These are phyloP conservation scores for Corynascus novoguineensis DNA, from an alignment of 495 filamentous ascomycete species.

Conservation along the genomic window DNA sequence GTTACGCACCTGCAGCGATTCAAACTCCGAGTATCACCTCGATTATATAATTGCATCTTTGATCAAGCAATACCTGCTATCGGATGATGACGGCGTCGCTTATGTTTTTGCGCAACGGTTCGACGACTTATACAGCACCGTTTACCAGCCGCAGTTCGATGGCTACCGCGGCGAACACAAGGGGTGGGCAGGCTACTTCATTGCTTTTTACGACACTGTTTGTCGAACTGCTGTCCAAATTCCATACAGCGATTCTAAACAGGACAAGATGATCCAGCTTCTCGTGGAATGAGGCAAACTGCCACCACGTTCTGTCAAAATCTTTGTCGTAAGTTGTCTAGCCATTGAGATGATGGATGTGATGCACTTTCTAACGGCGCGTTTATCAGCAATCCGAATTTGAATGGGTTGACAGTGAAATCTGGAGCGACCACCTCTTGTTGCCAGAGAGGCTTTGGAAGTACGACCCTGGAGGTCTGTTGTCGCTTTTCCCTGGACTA, in stretches of 20 bases:
- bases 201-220: not conserved
- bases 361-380: not conserved
- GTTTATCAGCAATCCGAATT: not conserved
- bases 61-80: not conserved
- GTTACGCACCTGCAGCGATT: not conserved
- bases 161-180: not conserved
- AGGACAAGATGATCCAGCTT: constrained; percentile 2
- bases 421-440: not conserved
- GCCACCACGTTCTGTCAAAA: not conserved
- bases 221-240: not conserved
- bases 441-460: not conserved
- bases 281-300: not conserved
- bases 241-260: not conserved
- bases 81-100: not conserved
- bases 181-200: constrained; percentile 1
- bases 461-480: not conserved
- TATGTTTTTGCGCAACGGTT: not conserved
- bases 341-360: not conserved
- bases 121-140: not conserved
- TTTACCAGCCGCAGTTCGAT: not conserved
- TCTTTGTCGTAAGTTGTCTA: not conserved
- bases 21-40: not conserved
- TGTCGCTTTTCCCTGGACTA: not conserved
- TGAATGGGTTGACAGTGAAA: not conserved
- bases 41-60: not conserved